Percentiles rank a stretch among this genome's conserved stretches.
Evolutionary conservation across 768 basidiomycete species (phyloP).

Genomic region (Cyclocybe cylindracea): DNA sequence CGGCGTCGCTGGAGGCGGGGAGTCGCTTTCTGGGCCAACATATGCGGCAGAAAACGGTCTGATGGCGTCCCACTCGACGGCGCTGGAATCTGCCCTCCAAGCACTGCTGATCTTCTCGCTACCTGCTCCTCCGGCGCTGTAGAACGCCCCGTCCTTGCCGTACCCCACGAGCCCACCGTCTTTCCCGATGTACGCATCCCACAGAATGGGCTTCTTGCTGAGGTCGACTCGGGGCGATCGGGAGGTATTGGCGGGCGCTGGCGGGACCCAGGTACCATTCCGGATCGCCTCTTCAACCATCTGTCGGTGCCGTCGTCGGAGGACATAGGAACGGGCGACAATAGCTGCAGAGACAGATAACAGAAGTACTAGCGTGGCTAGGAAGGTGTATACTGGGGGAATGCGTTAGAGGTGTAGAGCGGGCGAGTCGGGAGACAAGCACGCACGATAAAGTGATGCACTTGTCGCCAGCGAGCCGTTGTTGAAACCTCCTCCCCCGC

Average conservation of each 20-base stretch:
- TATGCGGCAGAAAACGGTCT: conserved; percentile 33
- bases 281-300: conserved; percentile 65
- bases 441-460: conserved; percentile 35
- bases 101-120: conserved; percentile 13
- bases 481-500: neutral
- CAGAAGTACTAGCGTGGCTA: conserved; percentile 69
- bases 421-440: neutral
- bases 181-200: conserved; percentile 44
- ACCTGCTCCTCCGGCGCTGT: neutral
- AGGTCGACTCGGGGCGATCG: conserved; percentile 35
- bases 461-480: conserved; percentile 21
- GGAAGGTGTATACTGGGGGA: conserved; percentile 46
- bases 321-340: conserved; percentile 61
- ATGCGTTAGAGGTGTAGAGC: neutral
- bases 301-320: conserved; percentile 61
- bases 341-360: conserved; percentile 69
- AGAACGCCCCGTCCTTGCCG: neutral
- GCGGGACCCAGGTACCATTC: conserved; percentile 58
- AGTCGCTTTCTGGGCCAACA: conserved; percentile 8
- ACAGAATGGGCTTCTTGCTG: conserved; percentile 48
- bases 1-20: neutral
- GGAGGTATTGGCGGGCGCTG: conserved; percentile 20
- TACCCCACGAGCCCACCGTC: conserved; percentile 9
- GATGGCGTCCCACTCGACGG: conserved; percentile 31
- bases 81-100: conserved; percentile 12